These are phyloP conservation scores for Austropuccinia psidii DNA, from an alignment of 1,284 basidiomycete species.

Conservation along the genomic window DNA sequence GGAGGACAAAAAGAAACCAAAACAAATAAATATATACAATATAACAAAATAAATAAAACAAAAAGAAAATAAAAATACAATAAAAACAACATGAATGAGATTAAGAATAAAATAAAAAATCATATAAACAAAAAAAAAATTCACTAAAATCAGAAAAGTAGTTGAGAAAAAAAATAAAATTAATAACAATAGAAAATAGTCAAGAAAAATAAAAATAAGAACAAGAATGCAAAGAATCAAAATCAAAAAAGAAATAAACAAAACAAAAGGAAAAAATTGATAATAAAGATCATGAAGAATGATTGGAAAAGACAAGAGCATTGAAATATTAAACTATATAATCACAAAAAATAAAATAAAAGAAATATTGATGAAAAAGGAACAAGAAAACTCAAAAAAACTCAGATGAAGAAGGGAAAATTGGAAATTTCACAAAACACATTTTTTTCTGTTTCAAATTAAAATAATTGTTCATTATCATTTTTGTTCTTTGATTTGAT, in stretches of 20 bases:
- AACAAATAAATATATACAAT: background rate
- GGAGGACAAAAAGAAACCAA: background rate
- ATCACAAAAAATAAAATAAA: too few relatives aligned
- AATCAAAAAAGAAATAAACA: background rate
- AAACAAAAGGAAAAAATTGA: background rate
- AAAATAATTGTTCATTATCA: too few relatives aligned
- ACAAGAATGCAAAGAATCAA: background rate
- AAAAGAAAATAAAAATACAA: background rate
- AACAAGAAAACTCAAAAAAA: too few relatives aligned
- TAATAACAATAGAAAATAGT: background rate
- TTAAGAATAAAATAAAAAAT: background rate
- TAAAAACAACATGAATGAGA: background rate
- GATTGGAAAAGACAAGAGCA: background rate
- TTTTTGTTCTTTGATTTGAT: too few relatives aligned
- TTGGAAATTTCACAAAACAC: too few relatives aligned
- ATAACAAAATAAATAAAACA: background rate
- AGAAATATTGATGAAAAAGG: too few relatives aligned
- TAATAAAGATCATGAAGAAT: background rate
- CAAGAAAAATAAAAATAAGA: background rate
- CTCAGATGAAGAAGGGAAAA: too few relatives aligned
- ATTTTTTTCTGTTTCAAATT: too few relatives aligned
- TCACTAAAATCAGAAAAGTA: background rate
- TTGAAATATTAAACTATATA: too few relatives aligned
- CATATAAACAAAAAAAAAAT: background rate
- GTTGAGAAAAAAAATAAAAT: background rate